phyloP scores from a whole-genome alignment of 768 basidiomycete species.

The Podaxis carcinomalis region DNA sequence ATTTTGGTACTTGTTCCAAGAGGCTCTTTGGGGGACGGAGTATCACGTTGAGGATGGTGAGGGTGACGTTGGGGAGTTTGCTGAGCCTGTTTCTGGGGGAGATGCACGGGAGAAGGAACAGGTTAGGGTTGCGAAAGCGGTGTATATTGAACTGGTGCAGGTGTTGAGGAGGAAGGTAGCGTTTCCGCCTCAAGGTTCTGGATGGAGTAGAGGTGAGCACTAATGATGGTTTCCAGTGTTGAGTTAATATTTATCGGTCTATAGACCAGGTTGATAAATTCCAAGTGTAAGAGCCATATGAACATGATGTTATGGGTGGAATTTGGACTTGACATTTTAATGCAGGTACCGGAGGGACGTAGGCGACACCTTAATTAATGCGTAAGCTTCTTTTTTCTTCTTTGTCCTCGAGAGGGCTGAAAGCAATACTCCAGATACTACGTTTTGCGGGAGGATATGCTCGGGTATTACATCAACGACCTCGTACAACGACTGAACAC shows the following conservation, averaged over 20 bases:
- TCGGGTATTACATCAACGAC: slow-evolving; percentile 64
- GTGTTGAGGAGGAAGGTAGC: slow-evolving; percentile 69
- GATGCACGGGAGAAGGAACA: slow-evolving; percentile 26
- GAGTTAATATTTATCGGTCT: slow-evolving; percentile 10
- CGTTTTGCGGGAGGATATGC: slow-evolving; percentile 80
- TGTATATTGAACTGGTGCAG: slow-evolving; percentile 76
- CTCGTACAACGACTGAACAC: slow-evolving; percentile 50
- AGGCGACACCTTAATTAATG: slow-evolving; percentile 85
- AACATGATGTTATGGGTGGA: not conserved
- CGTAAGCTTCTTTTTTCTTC: slow-evolving; percentile 42
- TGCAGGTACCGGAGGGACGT: slow-evolving; percentile 78
- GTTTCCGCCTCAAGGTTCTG: slow-evolving; percentile 54
- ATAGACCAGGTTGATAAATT: slow-evolving; percentile 78
- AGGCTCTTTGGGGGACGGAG: slow-evolving; percentile 73
- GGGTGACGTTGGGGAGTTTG: slow-evolving; percentile 29
- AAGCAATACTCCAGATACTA: slow-evolving; percentile 58
- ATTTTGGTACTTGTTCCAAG: slow-evolving; percentile 91
- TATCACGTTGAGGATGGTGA: slow-evolving; percentile 35
- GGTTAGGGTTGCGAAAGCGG: slow-evolving; percentile 60
- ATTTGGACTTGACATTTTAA: not conserved
- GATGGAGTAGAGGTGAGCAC: slow-evolving; percentile 68
- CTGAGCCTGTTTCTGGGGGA: slow-evolving; percentile 17
- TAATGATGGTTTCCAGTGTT: not conserved
- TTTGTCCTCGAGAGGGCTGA: not conserved
- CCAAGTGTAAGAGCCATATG: slow-evolving; percentile 53